Percentiles rank a stretch among this genome's conserved stretches.
Conservation (phyloP, 257 asterid species). For the Nicotiana paniculata region DNA sequence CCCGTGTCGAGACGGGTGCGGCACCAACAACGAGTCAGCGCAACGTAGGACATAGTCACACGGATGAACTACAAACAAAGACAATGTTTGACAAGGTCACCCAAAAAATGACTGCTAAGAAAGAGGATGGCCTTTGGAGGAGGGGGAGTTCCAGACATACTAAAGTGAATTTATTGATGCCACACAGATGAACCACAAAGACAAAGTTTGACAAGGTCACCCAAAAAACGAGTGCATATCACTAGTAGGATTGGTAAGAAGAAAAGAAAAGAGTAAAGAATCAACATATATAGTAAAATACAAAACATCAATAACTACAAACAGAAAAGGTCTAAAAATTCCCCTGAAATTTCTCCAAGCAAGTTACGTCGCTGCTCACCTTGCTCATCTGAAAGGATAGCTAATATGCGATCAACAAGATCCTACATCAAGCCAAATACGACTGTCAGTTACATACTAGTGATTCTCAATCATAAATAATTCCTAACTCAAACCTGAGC, state of each 20-base stretch:
- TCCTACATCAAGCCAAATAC: constrained; percentile 41
- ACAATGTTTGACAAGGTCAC: neutral
- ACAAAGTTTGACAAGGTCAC: neutral
- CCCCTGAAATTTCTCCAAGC: neutral
- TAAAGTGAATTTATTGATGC: neutral
- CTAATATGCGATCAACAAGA: constrained; percentile 85
- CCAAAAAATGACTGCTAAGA: neutral
- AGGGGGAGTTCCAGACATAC: neutral
- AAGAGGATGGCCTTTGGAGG: neutral
- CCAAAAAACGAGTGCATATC: neutral
- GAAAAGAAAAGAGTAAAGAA: neutral
- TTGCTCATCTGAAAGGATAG: constrained; percentile 63
- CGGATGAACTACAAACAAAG: neutral
- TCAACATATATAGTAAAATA: neutral
- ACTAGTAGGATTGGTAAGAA: neutral
- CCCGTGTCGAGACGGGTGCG: no score
- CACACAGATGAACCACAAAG: neutral
- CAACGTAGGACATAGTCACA: neutral
- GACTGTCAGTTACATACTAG: neutral
- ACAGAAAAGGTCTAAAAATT: neutral
- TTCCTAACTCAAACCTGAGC: neutral
- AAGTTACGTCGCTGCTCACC: constrained; percentile 35
- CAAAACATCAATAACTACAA: neutral
- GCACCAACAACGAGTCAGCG: no score
- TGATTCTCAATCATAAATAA: neutral